Base-by-base conservation (phyloP, 331 rosid genomes). In the Phaseolus coccineus region DNA sequence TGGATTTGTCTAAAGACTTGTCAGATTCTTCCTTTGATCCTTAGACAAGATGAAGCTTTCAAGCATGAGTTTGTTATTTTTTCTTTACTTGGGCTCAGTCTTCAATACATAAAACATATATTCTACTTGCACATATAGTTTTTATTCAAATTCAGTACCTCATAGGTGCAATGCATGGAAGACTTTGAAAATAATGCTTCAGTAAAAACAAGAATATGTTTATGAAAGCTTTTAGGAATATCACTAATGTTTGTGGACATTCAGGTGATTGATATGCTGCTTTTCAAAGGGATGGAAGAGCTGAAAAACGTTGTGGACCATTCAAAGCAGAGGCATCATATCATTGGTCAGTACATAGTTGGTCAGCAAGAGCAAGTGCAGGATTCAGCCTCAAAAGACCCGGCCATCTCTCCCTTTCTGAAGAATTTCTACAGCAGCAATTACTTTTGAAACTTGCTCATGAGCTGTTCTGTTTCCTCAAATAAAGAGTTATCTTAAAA, bases 271-370 rank as follows among this genome's bases (percentile, higher is more conserved):
- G 99, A 95, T 70, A 87, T 95, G 93, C 88, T 95, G 84, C 85
- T 95, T 51, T 91, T 95, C 93, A 95, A 95, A 88, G 99, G 85
- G 65, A 69, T 74, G 81, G 99, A 93, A 86, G 99, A 93, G 93
- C 88, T 95, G 76, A 85, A 79, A 51, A 92, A 91, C 83, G 79
- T 95, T 46, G 87, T 85, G 73, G 84, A 95, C 69, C 98, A 93
- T 76, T 90, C 98, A 77, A 93, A 95, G 96, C 98, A 93, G 81
- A 91, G 99, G 79, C 99, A 95, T 84, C 99, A 95, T 84, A 85
- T 93, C 56, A 76, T 95, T 76, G 99, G 99, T 55, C 99, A 88
- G 82, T 95, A 93, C 19, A 97, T 96, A 81, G 87, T 91, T 1
- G 92, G 92, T 72, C 84, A 56, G 2, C 82, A 86, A 12, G 94